A percentile compares a stretch with the other conserved stretches of the same genome.
Conservation (phyloP, 2,329 filamentous ascomycete genomes). For the Diaporthe humulicola region DNA sequence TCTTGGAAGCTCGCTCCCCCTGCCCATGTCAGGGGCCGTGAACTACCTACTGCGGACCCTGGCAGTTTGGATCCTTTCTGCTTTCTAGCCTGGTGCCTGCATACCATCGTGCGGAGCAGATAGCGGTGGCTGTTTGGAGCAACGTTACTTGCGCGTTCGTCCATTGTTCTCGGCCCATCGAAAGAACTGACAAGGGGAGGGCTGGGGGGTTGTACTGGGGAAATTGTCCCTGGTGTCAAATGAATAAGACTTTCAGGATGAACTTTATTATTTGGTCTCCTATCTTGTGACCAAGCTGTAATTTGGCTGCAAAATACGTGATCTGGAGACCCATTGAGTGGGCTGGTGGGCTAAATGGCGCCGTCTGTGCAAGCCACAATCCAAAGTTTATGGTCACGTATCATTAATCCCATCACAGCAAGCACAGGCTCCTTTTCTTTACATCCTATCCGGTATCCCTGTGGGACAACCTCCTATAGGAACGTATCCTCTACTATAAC, state of each 20-base stretch:
- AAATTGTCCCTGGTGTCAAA: background rate
- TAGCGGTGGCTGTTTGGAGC: conserved; percentile 2
- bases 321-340: background rate
- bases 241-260: background rate
- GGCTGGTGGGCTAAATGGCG: background rate
- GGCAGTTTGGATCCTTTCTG: background rate
- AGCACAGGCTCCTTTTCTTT: too few species aligned
- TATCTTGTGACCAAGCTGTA: too few species aligned
- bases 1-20: conserved; percentile 14
- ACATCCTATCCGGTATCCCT: too few species aligned
- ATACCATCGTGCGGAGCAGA: conserved; percentile 3
- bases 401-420: too few species aligned
- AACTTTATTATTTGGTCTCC: background rate
- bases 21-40: conserved; percentile 16
- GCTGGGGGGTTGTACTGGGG: background rate
- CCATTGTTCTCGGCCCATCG: background rate
- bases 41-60: background rate
- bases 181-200: background rate
- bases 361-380: background rate
- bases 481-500: too few species aligned
- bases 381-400: too few species aligned
- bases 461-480: too few species aligned
- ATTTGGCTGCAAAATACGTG: background rate
- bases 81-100: background rate
- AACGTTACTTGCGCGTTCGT: conserved; percentile 26